Base-by-base conservation (phyloP, 176 grass and related monocot genomes). In the Otatea glauca region DNA sequence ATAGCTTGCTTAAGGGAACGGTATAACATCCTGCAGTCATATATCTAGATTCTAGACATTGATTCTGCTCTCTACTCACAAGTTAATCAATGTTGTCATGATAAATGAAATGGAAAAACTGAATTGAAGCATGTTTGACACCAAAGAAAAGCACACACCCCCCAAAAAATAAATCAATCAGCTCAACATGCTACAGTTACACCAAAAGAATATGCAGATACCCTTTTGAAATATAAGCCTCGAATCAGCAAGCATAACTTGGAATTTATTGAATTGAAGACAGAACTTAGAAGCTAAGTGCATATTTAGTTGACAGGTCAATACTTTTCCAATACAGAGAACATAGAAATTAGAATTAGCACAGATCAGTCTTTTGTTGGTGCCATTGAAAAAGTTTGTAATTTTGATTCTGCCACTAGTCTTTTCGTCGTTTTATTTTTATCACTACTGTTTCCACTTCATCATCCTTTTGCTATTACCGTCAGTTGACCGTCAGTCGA, bases 61-160 rank as follows among this genome's bases (percentile, higher is more conserved):
- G 15, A 79, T 80, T 27, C 24, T 55, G 62, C 32, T 43, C 59
- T 51, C 14, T 54, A 55, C 15, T 27, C 14, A 44, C 5, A 70
- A 63, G 21, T 14, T 49, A 79, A 47, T 49, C 43, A 7, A 38
- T 70, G 4, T 35, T 49, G 27, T 17, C 65, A 24, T 41, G 27
- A 5, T 14, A 70, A 49, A 51, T 5, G 17, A 68, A 23, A 70
- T 62, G n/a, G 10, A 70, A 18, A 67, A 89, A 53, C 44, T 78
- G 12, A 79, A 41, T 23, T 60, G 8, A 43, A 78, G 38, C 64
- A 17, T 15, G 20, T 13, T 59, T 29, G 60, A 63, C 17, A 13
- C 12, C 21, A 58, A 58, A 39, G 7, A 63, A 6, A 75, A 14
- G 18, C 24, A 6, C 18, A 38, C n/a, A 21, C 9, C 27, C 1